Evolutionary conservation across 2,329 filamentous ascomycete species (phyloP).

Genomic region (Pseudohalonectria lignicola): DNA sequence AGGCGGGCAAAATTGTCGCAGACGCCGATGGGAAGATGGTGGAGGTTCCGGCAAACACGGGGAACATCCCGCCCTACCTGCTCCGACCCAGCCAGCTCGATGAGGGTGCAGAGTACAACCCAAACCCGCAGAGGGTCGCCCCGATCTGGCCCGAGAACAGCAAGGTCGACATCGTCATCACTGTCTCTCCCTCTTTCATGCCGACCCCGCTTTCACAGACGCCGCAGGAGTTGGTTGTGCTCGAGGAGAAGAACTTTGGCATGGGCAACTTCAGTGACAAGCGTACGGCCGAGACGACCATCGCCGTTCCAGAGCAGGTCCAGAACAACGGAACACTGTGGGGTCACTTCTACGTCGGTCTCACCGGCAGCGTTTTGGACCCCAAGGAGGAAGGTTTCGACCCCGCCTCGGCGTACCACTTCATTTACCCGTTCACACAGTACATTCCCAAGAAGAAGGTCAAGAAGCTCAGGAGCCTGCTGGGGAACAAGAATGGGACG

Average conservation of each 20-base stretch:
- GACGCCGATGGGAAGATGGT: slow-evolving; percentile 41
- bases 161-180: slow-evolving; percentile 72
- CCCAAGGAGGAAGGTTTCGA: slow-evolving; percentile 65
- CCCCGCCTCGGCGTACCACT: slow-evolving; percentile 66
- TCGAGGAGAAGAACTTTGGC: slow-evolving; percentile 71
- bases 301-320: slow-evolving; percentile 66
- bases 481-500: slow-evolving; percentile 40
- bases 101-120: slow-evolving; percentile 51
- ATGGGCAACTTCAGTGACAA: slow-evolving; percentile 71
- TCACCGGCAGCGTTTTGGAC: slow-evolving; percentile 64
- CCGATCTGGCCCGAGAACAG: slow-evolving; percentile 82
- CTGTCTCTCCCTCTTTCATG: slow-evolving; percentile 65
- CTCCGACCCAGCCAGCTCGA: slow-evolving; percentile 50
- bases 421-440: slow-evolving; percentile 75
- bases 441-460: slow-evolving; percentile 87
- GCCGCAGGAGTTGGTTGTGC: slow-evolving; percentile 57
- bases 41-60: slow-evolving; percentile 40
- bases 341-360: slow-evolving; percentile 84
- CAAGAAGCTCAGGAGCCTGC: slow-evolving; percentile 75
- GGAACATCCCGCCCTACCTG: slow-evolving; percentile 51
- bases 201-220: slow-evolving; percentile 57
- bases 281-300: slow-evolving; percentile 64
- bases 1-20: slow-evolving; percentile 32
- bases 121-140: slow-evolving; percentile 59
- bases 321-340: slow-evolving; percentile 90